These are phyloP conservation scores for Xylaria sp. DNA, from an alignment of 2,329 filamentous ascomycete genomes.

Conservation along the genomic window DNA sequence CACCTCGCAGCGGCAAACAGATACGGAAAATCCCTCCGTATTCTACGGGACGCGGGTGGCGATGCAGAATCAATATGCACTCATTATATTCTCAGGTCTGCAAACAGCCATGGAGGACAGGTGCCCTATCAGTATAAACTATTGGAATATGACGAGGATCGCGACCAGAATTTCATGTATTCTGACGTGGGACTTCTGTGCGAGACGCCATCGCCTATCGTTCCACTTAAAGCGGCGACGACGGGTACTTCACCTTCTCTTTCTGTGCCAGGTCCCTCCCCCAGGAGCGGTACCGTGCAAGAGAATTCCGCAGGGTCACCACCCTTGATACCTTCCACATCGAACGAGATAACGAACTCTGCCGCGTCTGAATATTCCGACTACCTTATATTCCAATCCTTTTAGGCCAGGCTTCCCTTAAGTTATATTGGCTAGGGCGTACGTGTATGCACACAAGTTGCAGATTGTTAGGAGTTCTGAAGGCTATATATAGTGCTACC, in stretches of 20 bases:
- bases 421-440: no score
- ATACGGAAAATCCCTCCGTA: background rate
- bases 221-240: background rate
- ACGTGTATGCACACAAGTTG: no score
- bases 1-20: constrained; percentile 22
- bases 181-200: background rate
- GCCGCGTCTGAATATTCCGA: background rate
- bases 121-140: background rate
- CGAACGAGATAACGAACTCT: background rate
- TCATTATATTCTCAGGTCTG: constrained; percentile 14
- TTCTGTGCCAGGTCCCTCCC: background rate
- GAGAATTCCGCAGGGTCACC: background rate
- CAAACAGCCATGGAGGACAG: background rate
- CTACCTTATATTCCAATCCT: no score
- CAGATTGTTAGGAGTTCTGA: no score
- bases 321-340: background rate
- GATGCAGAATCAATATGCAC: constrained; percentile 11
- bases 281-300: background rate
- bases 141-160: background rate
- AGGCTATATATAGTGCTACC: no score
- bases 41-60: constrained; percentile 6
- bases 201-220: background rate
- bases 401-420: no score
- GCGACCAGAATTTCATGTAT: background rate
- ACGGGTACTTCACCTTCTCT: background rate